These are phyloP conservation scores for Annulohypoxylon stygium DNA, from an alignment of 495 filamentous ascomycete species.

Conservation along the genomic window DNA sequence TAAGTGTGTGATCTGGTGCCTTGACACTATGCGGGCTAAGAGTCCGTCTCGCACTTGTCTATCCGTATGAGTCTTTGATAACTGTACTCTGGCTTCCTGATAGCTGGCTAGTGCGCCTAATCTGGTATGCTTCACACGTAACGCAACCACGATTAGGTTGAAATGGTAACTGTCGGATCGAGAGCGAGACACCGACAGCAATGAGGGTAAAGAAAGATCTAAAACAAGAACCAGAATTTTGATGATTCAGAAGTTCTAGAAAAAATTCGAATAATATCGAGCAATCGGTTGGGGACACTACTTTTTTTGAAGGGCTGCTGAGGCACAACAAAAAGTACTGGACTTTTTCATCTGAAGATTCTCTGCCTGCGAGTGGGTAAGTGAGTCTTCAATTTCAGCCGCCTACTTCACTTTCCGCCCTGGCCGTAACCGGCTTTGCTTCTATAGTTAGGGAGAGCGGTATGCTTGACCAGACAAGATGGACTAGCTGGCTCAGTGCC, in stretches of 20 bases:
- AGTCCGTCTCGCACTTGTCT: slow-evolving; percentile 40
- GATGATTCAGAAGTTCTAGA: slow-evolving; percentile 34
- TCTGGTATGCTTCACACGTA: background rate
- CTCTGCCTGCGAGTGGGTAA: slow-evolving; percentile 37
- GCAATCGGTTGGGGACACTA: slow-evolving; percentile 15
- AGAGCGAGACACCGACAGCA: slow-evolving; percentile 27
- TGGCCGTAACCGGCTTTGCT: slow-evolving; percentile 23
- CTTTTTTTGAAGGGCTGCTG: slow-evolving; percentile 29
- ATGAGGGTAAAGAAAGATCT: slow-evolving; percentile 24
- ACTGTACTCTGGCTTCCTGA: slow-evolving; percentile 17
- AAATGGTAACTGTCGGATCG: slow-evolving; percentile 29
- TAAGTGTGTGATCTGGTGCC: slow-evolving; percentile 8
- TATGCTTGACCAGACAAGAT: slow-evolving; percentile 26
- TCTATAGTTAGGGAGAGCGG: slow-evolving; percentile 30
- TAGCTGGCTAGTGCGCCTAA: slow-evolving; percentile 15
- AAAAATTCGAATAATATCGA: slow-evolving; percentile 35
- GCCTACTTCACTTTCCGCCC: slow-evolving; percentile 18
- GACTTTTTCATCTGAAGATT: slow-evolving; percentile 35
- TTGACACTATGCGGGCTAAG: slow-evolving; percentile 24
- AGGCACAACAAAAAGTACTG: slow-evolving; percentile 15
- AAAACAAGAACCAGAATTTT: slow-evolving; percentile 29
- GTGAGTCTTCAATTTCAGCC: slow-evolving; percentile 37
- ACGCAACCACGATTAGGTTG: slow-evolving; percentile 23
- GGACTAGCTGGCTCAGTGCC: slow-evolving; percentile 23
- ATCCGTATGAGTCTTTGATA: slow-evolving; percentile 41